These are phyloP conservation scores for Axilococcus clingmanii DNA, from an alignment of 139 green algal genomes.

Conservation along the genomic window DNA sequence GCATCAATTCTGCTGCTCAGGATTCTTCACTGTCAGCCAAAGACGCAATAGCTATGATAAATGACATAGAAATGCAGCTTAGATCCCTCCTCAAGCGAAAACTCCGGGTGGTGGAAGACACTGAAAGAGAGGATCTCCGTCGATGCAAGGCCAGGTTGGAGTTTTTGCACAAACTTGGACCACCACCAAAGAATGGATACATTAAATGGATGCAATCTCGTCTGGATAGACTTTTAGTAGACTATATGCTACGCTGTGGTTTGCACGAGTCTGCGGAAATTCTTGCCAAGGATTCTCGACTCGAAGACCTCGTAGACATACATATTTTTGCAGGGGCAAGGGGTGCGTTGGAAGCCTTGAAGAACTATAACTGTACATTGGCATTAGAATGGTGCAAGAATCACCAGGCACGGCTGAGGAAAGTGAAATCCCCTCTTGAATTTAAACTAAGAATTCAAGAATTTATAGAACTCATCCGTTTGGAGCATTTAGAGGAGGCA, in stretches of 20 bases:
- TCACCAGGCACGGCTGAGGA: constrained; percentile 55
- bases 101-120: constrained; percentile 40
- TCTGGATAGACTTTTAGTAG: constrained; percentile 61
- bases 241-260: constrained; percentile 68
- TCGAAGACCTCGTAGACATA: constrained; percentile 54
- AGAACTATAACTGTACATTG: constrained; percentile 39
- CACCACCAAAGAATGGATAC: constrained; percentile 15
- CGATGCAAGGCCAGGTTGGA: constrained; percentile 51
- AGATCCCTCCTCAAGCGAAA: constrained; percentile 63
- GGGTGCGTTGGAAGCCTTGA: constrained; percentile 49
- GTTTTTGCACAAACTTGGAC: constrained; percentile 37
- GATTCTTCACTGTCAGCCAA: background rate
- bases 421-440: constrained; percentile 73
- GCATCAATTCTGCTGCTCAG: constrained; percentile 2
- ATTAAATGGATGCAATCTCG: constrained; percentile 56
- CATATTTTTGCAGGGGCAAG: constrained; percentile 62
- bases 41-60: background rate
- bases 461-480: constrained; percentile 87
- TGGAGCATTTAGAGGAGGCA: constrained; percentile 42
- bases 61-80: constrained; percentile 34
- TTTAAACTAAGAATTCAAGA: constrained; percentile 81
- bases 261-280: constrained; percentile 12
- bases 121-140: constrained; percentile 46
- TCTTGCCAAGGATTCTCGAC: constrained; percentile 9
- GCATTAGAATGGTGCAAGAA: constrained; percentile 77